Conservation (phyloP, 306 rosid species). For the apple (Malus domestica) region DNA sequence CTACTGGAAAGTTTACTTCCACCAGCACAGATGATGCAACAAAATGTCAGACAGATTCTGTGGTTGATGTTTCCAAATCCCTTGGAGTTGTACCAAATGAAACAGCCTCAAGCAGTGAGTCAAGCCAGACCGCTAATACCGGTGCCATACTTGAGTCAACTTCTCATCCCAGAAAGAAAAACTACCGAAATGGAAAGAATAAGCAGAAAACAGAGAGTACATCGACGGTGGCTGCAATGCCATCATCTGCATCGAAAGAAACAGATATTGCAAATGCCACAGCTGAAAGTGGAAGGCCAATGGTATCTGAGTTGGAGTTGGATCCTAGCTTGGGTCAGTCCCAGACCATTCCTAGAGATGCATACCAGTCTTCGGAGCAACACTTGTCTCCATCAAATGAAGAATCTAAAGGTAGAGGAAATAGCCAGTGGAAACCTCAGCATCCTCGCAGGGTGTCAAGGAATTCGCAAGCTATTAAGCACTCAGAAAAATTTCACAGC, state of each 20-base stretch:
- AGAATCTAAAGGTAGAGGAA: slow-evolving; percentile 51
- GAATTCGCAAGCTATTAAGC: slow-evolving; percentile 52
- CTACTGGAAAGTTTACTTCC: slow-evolving; percentile 35
- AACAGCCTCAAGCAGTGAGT: slow-evolving; percentile 24
- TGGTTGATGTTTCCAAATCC: slow-evolving; percentile 20
- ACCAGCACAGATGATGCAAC: slow-evolving; percentile 11
- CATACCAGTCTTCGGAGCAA: slow-evolving; percentile 42
- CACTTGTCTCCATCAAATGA: slow-evolving; percentile 33
- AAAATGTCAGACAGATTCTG: slow-evolving; percentile 23
- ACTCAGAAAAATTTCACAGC: slow-evolving; percentile 50
- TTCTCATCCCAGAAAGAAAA: slow-evolving; percentile 54
- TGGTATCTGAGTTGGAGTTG: slow-evolving; percentile 35
- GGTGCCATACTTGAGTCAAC: slow-evolving; percentile 37
- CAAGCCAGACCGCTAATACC: slow-evolving; percentile 27
- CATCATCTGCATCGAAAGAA: slow-evolving; percentile 39
- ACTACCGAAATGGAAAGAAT: slow-evolving; percentile 50
- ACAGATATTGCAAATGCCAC: slow-evolving; percentile 26
- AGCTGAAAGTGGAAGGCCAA: slow-evolving; percentile 43
- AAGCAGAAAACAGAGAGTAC: slow-evolving; percentile 54
- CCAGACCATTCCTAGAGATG: slow-evolving; percentile 33
- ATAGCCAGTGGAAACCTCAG: slow-evolving; percentile 69
- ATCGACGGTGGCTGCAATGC: slow-evolving; percentile 22
- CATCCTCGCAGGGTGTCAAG: slow-evolving; percentile 60
- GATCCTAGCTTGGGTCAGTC: slow-evolving; percentile 44
- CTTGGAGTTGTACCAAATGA: slow-evolving; percentile 31